Evolutionary conservation across 2,329 filamentous ascomycete species (phyloP).

Genomic region (Dactylonectria macrodidyma): DNA sequence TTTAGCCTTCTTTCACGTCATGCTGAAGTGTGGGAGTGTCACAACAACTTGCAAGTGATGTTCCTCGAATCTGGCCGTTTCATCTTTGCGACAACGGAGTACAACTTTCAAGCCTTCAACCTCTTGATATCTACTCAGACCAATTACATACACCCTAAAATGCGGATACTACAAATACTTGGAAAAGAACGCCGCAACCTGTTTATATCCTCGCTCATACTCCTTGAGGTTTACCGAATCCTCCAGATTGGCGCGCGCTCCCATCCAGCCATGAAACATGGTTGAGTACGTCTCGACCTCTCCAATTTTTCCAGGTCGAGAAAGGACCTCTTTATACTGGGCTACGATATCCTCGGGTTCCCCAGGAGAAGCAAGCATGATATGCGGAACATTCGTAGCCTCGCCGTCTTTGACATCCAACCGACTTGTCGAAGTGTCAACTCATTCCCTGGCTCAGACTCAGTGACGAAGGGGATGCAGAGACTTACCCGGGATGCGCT

Average conservation of each 20-base stretch:
- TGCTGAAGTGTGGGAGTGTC: too few relatives aligned
- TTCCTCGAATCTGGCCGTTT: too few relatives aligned
- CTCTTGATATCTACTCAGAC: too few relatives aligned
- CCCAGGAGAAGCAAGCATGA: conserved; percentile 65
- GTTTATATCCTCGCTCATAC: conserved; percentile 65
- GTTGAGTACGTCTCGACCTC: conserved; percentile 64
- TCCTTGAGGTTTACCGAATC: conserved; percentile 62
- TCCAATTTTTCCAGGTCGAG: conserved; percentile 52
- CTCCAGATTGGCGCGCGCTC: conserved; percentile 63
- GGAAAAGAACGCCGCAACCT: conserved; percentile 59
- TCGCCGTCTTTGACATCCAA: conserved; percentile 60
- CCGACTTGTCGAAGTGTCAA: too few relatives aligned
- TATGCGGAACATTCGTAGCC: conserved; percentile 61
- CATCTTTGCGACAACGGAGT: too few relatives aligned
- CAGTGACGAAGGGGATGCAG: too few relatives aligned
- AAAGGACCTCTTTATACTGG: conserved; percentile 60
- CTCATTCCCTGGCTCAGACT: too few relatives aligned
- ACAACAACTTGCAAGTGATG: too few relatives aligned
- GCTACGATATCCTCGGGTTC: conserved; percentile 61
- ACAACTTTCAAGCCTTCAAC: too few relatives aligned
- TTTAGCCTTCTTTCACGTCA: too few relatives aligned
- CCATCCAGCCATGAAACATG: conserved; percentile 74
- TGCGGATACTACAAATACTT: conserved; percentile 61
- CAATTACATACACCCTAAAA: too few relatives aligned
- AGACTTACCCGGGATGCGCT: conserved; percentile 50